These are phyloP conservation scores for Quercus bicolor DNA, from an alignment of 306 rosid genomes.

Conservation along the genomic window DNA sequence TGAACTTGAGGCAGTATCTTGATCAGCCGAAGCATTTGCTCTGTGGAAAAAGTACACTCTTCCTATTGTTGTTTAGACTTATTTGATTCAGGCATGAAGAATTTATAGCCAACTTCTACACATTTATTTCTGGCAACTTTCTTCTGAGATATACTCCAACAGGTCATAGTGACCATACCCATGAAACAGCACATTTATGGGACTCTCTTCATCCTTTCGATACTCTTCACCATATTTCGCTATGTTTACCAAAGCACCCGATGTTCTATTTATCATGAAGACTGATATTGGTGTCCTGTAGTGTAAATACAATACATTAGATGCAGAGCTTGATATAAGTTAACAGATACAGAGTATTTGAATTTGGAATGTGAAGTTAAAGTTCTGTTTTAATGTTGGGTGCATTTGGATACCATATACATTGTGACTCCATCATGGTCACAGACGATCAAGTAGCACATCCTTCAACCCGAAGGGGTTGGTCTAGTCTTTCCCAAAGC, in stretches of 20 bases:
- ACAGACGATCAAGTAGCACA: neutral
- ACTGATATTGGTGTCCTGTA: conserved; percentile 75
- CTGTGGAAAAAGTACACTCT: conserved; percentile 11
- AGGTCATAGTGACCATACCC: conserved; percentile 94
- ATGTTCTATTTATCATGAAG: conserved; percentile 63
- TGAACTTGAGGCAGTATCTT: conserved; percentile 8
- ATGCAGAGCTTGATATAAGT: neutral
- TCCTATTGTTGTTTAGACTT: conserved; percentile 12
- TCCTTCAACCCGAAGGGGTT: neutral
- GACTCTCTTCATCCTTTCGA: conserved; percentile 41
- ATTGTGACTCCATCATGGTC: neutral
- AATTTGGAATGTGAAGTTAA: neutral
- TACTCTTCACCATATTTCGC: conserved; percentile 86
- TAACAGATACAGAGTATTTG: neutral
- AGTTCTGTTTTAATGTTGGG: neutral
- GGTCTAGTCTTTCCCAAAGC: too few relatives aligned
- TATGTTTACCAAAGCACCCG: conserved; percentile 60
- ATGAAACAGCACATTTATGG: conserved; percentile 83
- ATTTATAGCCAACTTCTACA: conserved; percentile 26
- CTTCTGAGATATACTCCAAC: conserved; percentile 49
- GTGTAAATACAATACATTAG: conserved; percentile 18
- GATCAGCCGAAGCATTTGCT: conserved; percentile 7
- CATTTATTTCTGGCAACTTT: conserved; percentile 29
- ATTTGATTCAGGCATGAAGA: conserved; percentile 15
- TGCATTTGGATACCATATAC: neutral